phyloP scores from a whole-genome alignment of 2,329 filamentous ascomycete species.

The Colletotrichum gloeosporioides region DNA sequence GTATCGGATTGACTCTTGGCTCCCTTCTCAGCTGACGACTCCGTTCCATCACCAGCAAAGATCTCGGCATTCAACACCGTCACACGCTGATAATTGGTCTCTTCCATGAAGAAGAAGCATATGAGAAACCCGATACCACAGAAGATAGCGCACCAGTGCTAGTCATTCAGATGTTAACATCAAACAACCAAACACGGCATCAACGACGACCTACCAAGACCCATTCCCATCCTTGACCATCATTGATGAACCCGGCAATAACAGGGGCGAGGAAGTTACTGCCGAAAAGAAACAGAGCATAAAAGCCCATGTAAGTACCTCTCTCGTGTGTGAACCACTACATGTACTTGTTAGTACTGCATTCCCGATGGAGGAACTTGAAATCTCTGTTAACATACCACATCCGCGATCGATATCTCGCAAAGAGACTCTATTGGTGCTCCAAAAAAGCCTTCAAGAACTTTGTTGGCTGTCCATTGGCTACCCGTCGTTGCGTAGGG shows the following conservation, averaged over 20 bases:
- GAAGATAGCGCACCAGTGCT: slow-evolving; percentile 34
- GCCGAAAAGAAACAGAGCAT: slow-evolving; percentile 31
- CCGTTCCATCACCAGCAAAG: not conserved
- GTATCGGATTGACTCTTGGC: not conserved
- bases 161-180: not conserved
- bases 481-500: slow-evolving; percentile 25
- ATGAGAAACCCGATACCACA: slow-evolving; percentile 31
- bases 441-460: slow-evolving; percentile 32
- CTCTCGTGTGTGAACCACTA: slow-evolving; percentile 32
- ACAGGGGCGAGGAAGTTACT: slow-evolving; percentile 36
- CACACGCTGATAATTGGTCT: slow-evolving; percentile 50
- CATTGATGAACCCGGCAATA: slow-evolving; percentile 37
- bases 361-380: not conserved
- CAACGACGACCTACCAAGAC: slow-evolving; percentile 24
- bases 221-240: slow-evolving; percentile 34
- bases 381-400: not conserved
- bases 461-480: slow-evolving; percentile 32
- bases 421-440: slow-evolving; percentile 33
- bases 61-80: slow-evolving; percentile 24
- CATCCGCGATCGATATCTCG: slow-evolving; percentile 32
- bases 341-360: not conserved
- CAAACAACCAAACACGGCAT: fast-evolving
- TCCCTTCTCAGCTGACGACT: not conserved
- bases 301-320: slow-evolving; percentile 30
- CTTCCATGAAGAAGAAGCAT: slow-evolving; percentile 59